Evolutionary conservation across 1,139 yeast species (phyloP), one percentile per base, ranked within the genome.

Genomic region (Scheffersomyces stambukii): DNA sequence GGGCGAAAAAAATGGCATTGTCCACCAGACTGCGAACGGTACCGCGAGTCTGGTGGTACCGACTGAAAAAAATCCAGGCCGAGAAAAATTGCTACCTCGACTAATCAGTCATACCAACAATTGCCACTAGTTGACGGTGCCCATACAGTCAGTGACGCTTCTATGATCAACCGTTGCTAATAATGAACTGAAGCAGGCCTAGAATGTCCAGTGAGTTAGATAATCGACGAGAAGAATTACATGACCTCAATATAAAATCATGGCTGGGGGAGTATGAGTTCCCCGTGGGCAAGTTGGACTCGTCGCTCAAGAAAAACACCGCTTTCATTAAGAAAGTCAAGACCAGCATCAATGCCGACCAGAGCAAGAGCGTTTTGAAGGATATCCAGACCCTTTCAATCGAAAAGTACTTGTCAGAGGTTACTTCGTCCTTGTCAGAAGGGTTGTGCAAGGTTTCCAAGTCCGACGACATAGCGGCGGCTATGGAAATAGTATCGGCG

Each of bases 271-370:
- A 60, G 19, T 43, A 36, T 6, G 52, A 48, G n/a, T 38, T 42
- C 12, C 24, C 57, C 1, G 48, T 64, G 2, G 38, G 50, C 10
- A 66, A 70, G 26, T 60, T 81, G 10, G 96, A 89, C 48, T 65
- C 94, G 1, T 80, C 91, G 29, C 60, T 89, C 37, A 89, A 88
- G 63, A 84, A 81, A 50, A 86, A 89, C 50, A 80, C 88, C 4
- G 82, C 88, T 0, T 84, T 86, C 43, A 79, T 86, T 33, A 81
- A 81, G 48, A 81, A 81, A 45, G 55, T 86, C 29, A 70, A 79
- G 38, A 64, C 72, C 4, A 66, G 80, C 3, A 58, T 86, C 24
- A 70, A 60, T 21, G 54, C 60, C 16, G 64, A 60, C 26, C 62
- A 59, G 23, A 46, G 42, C 27, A 45, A 49, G 4, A 50, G 66